Base-by-base conservation (phyloP, 345 rosid genomes). In the Eucalyptus pauciflora region DNA sequence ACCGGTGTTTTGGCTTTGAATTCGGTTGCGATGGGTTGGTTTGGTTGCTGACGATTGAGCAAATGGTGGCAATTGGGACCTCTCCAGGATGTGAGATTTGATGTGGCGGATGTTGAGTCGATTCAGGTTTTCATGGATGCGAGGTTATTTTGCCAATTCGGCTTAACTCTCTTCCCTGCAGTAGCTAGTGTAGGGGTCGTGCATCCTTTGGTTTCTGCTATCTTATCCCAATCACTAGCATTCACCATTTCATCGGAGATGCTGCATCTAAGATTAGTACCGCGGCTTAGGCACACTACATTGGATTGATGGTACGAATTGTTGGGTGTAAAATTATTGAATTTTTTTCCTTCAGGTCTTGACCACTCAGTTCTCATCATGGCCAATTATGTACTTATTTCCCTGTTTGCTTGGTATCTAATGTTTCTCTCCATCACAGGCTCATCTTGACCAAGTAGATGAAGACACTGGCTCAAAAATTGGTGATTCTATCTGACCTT, bases 361-460 rank as follows among this genome's bases (percentile, higher is more conserved):
- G 49, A 37, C 50, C 60, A 6, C 27, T 49, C 18, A 45, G 22
- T 49, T 86, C 29, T 45, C 25, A 41, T 76, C 13, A 4, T 79
- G 33, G 62, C 15, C 46, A n/a, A 25, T 52, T 41, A 33, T 49
- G 5, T 58, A 51, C 33, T 54, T 80, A 10, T 22, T 80, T 13
- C 54, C 52, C n/a, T 14, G 86, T 51, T 37, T 52, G 37, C 43
- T 79, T 51, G 71, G 83, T 7, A 51, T 88, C 20, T 90, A 86
- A 25, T 90, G 67, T 22, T 88, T 89, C 86, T 46, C 46, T 7
- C 64, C 87, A 58, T 90, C 67, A 50, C 91, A 97, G 99, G 99
- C 92, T 88, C 92, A 96, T 93, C 94, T 96, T 27, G 99, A 97
- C 89, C 93, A 93, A 89, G 89, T 92, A 88, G 94, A 93, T 86